Conservation (phyloP, 192 early-diverging fungal genomes). For the Coemansia sp. region DNA sequence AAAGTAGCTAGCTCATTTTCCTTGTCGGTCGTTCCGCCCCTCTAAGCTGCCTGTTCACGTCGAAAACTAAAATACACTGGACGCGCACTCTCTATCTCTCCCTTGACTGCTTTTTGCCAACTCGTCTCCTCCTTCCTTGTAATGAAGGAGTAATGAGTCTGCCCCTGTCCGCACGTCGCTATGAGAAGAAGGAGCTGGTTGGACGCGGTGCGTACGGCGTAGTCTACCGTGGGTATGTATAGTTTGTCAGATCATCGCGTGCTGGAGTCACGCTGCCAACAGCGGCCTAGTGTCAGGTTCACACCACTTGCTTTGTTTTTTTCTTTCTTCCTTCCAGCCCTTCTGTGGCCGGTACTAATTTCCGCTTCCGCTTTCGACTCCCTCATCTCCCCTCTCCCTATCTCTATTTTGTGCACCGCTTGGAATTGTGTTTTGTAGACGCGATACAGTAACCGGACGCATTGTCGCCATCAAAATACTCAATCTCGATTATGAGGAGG, state of each 20-base stretch:
- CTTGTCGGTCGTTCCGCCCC: no score
- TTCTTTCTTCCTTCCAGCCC: background rate
- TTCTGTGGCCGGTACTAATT: background rate
- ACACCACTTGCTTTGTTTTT: background rate
- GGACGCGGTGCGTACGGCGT: slow-evolving; percentile 56
- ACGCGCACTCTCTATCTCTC: background rate
- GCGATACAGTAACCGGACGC: slow-evolving; percentile 70
- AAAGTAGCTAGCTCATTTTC: no score
- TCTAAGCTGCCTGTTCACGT: no score
- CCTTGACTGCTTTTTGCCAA: background rate
- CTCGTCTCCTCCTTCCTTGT: slow-evolving; percentile 5
- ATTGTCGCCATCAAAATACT: slow-evolving; percentile 97
- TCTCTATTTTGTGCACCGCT: background rate
- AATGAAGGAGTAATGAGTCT: slow-evolving; percentile 46
- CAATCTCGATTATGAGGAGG: slow-evolving; percentile 95
- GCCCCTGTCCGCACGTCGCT: slow-evolving; percentile 50
- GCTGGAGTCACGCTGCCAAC: no score
- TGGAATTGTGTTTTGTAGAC: slow-evolving; percentile 14
- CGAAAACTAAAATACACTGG: no score
- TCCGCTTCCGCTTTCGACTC: background rate
- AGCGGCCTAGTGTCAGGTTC: background rate
- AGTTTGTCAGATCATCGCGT: background rate
- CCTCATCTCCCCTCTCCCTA: background rate
- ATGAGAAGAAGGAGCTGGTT: slow-evolving; percentile 53
- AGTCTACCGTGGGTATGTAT: slow-evolving; percentile 49